These are phyloP conservation scores for Tolypocladium album DNA, from an alignment of 2,329 filamentous ascomycete species.

Conservation along the genomic window DNA sequence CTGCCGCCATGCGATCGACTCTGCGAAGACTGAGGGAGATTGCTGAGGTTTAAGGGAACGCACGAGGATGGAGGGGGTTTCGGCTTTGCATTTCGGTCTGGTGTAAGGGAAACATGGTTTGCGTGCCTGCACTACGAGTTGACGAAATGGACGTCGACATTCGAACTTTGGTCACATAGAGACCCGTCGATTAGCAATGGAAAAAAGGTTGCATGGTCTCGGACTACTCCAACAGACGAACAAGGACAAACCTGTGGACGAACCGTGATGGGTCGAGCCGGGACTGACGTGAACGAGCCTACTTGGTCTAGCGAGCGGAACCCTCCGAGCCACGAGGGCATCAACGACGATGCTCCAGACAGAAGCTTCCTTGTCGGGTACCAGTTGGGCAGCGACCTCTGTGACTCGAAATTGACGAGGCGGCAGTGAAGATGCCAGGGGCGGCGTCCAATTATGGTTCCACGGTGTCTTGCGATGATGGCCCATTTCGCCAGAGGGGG, in stretches of 20 bases:
- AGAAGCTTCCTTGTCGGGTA: not conserved
- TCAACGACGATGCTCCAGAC: not conserved
- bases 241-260: not conserved
- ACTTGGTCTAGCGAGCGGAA: not conserved
- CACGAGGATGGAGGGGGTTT: conserved; percentile 19
- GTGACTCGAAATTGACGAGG: not conserved
- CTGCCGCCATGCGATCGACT: conserved; percentile 88
- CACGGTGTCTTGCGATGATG: no score
- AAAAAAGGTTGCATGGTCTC: conserved; percentile 26
- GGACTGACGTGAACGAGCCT: not conserved
- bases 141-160: conserved; percentile 29
- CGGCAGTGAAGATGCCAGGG: not conserved
- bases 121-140: conserved; percentile 31
- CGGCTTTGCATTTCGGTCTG: conserved; percentile 34
- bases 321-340: not conserved
- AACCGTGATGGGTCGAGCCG: not conserved
- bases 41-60: conserved; percentile 69
- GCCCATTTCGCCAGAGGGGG: not conserved
- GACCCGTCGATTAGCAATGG: conserved; percentile 33
- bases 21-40: conserved; percentile 96
- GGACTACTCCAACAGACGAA: conserved; percentile 11
- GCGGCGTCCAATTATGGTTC: not conserved
- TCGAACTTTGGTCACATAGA: conserved; percentile 28
- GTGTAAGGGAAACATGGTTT: conserved; percentile 33
- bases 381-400: no score